These are phyloP conservation scores for Pyrus hybrid DNA, from an alignment of 331 rosid species.

Conservation along the genomic window DNA sequence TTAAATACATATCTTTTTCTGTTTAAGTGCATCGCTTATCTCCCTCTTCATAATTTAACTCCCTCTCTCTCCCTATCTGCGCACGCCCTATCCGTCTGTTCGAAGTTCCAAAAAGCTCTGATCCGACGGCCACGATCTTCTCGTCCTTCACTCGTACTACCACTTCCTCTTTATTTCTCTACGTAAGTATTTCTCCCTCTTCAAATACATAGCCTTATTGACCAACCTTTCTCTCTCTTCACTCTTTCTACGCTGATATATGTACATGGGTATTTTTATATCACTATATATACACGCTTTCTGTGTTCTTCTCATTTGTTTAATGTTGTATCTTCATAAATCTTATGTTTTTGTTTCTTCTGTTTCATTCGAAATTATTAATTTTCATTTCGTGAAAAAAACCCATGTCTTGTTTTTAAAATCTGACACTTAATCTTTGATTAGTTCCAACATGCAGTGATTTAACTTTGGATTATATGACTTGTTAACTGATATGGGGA, in stretches of 20 bases:
- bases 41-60: neutral
- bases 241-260: neutral
- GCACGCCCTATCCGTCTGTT: neutral
- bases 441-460: conserved; percentile 6
- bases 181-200: conserved; percentile 18
- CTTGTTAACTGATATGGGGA: neutral
- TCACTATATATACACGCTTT: neutral
- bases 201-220: neutral
- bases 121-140: conserved; percentile 38
- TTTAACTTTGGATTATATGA: neutral
- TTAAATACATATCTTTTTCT: neutral
- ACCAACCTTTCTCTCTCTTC: neutral
- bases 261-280: neutral
- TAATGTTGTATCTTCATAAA: neutral
- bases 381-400: neutral
- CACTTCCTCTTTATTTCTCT: conserved; percentile 6
- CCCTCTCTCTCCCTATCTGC: neutral
- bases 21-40: neutral
- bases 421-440: neutral
- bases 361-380: neutral
- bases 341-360: neutral
- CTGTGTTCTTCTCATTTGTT: neutral
- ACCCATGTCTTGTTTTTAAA: neutral
- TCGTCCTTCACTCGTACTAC: conserved; percentile 22
- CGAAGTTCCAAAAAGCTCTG: conserved; percentile 15